phyloP scores from a whole-genome alignment of 805 yeast species.

The Barnettozyma botsteinii region DNA sequence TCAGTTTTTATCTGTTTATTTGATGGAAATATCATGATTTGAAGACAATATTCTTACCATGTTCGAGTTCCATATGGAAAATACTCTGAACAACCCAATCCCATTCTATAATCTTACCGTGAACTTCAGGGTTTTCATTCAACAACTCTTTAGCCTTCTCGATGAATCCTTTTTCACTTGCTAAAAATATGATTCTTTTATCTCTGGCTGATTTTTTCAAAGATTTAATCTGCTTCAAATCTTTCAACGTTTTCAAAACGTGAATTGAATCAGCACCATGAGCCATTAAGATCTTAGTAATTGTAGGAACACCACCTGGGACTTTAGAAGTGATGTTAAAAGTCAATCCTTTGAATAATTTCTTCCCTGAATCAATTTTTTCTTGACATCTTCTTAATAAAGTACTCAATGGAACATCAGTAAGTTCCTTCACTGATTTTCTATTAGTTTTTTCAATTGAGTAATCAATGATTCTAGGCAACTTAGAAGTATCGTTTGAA shows the following conservation, averaged over 20 bases:
- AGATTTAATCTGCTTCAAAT: slow-evolving; percentile 17
- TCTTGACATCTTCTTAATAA: slow-evolving; percentile 13
- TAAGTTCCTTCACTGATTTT: slow-evolving; percentile 29
- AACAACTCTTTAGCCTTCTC: slow-evolving; percentile 26
- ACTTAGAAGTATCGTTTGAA: slow-evolving; percentile 14
- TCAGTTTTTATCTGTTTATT: too few species aligned
- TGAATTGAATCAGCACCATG: slow-evolving; percentile 46
- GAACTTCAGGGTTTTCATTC: slow-evolving; percentile 12
- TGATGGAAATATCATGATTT: background rate
- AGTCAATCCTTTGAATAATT: slow-evolving; percentile 41
- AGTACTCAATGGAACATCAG: slow-evolving; percentile 21
- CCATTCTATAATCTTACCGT: slow-evolving; percentile 47
- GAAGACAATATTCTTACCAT: slow-evolving; percentile 8
- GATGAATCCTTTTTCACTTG: slow-evolving; percentile 30
- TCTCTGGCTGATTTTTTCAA: slow-evolving; percentile 15
- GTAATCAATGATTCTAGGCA: slow-evolving; percentile 26
- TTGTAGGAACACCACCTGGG: slow-evolving; percentile 54
- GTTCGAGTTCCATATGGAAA: slow-evolving; percentile 36
- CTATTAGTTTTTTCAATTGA: slow-evolving; percentile 30
- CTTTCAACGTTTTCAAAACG: slow-evolving; percentile 24
- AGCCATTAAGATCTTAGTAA: slow-evolving; percentile 49
- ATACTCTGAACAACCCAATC: slow-evolving; percentile 57
- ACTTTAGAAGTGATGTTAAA: slow-evolving; percentile 53
- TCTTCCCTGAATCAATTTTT: slow-evolving; percentile 15
- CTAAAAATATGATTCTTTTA: slow-evolving; percentile 21